phyloP scores from a whole-genome alignment of 768 basidiomycete genomes.

The Inosperma sp. region DNA sequence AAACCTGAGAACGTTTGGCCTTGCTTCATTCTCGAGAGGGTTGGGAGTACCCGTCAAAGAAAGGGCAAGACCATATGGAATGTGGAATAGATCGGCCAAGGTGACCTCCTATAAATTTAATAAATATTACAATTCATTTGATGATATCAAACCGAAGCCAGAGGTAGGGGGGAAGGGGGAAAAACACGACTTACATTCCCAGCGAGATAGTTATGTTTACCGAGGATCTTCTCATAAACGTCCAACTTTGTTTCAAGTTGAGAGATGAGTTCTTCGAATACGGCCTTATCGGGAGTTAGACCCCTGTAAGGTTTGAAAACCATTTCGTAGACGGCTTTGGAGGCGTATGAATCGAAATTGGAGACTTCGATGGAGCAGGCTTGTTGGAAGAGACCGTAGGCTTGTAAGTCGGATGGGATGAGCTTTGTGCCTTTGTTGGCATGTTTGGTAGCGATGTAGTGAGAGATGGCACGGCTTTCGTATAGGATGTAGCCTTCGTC shows the following conservation, averaged over 20 bases:
- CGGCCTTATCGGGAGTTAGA: slow-evolving; percentile 20
- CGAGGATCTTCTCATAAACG: slow-evolving; percentile 49
- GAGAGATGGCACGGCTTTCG: slow-evolving; percentile 57
- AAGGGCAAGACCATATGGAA: too few relatives aligned
- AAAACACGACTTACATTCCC: slow-evolving; percentile 53
- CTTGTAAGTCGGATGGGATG: slow-evolving; percentile 45
- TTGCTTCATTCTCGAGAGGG: too few relatives aligned
- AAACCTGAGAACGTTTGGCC: too few relatives aligned
- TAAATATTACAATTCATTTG: too few relatives aligned
- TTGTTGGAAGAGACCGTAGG: slow-evolving; percentile 41
- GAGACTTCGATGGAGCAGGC: slow-evolving; percentile 47
- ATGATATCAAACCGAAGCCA: too few relatives aligned
- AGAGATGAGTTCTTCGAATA: slow-evolving; percentile 24
- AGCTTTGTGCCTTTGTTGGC: slow-evolving; percentile 45
- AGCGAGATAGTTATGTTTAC: slow-evolving; percentile 51
- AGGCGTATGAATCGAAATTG: slow-evolving; percentile 45
- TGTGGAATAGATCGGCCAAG: too few relatives aligned
- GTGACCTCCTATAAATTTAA: too few relatives aligned
- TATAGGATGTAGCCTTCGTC: slow-evolving; percentile 60
- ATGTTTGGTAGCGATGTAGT: slow-evolving; percentile 57
- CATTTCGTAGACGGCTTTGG: slow-evolving; percentile 42
- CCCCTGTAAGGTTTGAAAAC: slow-evolving; percentile 46
- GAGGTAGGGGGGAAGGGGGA: too few relatives aligned
- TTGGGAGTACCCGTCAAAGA: too few relatives aligned
- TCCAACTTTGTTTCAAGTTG: slow-evolving; percentile 39